Evolutionary conservation across 1,284 basidiomycete genomes (phyloP).

Genomic region (Sporisorium scitamineum): DNA sequence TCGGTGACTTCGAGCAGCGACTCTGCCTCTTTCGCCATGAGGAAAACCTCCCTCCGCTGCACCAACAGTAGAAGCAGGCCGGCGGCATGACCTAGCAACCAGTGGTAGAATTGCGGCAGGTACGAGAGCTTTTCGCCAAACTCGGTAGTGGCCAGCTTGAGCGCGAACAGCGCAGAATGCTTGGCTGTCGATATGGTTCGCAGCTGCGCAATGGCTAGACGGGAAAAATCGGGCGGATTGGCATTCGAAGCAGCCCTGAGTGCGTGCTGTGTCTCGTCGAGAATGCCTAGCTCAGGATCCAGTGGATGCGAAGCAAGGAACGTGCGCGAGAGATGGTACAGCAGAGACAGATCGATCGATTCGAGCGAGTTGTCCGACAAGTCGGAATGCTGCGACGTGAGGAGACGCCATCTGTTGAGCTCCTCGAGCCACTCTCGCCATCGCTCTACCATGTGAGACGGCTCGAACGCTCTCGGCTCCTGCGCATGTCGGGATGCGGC

Average conservation of each 20-base stretch:
- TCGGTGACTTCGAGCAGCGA: slow-evolving; percentile 38
- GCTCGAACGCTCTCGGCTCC: slow-evolving; percentile 14
- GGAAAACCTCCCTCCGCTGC: slow-evolving; percentile 38
- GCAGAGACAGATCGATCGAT: slow-evolving; percentile 45
- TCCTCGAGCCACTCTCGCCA: slow-evolving; percentile 55
- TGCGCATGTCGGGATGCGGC: neutral
- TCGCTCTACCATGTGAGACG: slow-evolving; percentile 39
- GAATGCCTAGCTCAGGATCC: slow-evolving; percentile 43
- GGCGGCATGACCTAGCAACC: slow-evolving; percentile 56
- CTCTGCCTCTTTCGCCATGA: slow-evolving; percentile 55
- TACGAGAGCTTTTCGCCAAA: slow-evolving; percentile 57
- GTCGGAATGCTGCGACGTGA: slow-evolving; percentile 49
- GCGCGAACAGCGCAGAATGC: slow-evolving; percentile 51
- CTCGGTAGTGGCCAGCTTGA: slow-evolving; percentile 48
- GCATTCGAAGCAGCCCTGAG: slow-evolving; percentile 33
- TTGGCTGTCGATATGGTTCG: slow-evolving; percentile 55
- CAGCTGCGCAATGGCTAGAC: slow-evolving; percentile 46
- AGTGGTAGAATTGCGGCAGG: slow-evolving; percentile 61
- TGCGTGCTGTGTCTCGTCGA: slow-evolving; percentile 47
- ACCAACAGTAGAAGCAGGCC: slow-evolving; percentile 53
- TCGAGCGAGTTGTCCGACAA: slow-evolving; percentile 39
- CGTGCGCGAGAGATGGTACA: slow-evolving; percentile 51
- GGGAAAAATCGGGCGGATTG: slow-evolving; percentile 32
- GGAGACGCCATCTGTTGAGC: slow-evolving; percentile 50
- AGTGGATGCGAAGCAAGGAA: slow-evolving; percentile 50